Base-by-base conservation (phyloP, 106 monocot species). In the Agapanthus africanus region DNA sequence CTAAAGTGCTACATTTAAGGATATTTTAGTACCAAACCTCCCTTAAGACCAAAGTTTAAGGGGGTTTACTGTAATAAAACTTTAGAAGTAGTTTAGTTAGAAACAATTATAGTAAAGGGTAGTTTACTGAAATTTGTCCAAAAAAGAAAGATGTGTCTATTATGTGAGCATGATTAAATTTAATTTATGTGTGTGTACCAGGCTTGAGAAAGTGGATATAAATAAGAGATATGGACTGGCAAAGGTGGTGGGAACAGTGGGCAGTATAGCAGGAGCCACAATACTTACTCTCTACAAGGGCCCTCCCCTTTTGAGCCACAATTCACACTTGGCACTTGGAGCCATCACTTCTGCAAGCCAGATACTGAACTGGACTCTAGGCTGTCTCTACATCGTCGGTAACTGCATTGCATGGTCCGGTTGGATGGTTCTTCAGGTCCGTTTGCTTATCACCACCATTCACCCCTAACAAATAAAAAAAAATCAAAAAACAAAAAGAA, bases 401-500 rank as follows among this genome's bases (percentile, higher is more conserved):
- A 83, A 87, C 37, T 87, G 89, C 66, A 26, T 87, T 73, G 80
- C 87, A 38, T 94, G 93, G 93, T 82, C 93, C 51, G 87, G 54
- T n/a, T 94, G 93, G 93, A 90, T 94, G 79, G 87, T 90, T 7
- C 78, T 90, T 28, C 90, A 94, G 87, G 89, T 90, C 9, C 60
- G 59, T 5, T 44, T 15, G 5, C 6, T 23, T n/a, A n/a, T n/a
- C n/a, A n/a, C n/a, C n/a, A n/a, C n/a, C n/a, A n/a, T n/a, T n/a
- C n/a, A n/a, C n/a, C n/a, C n/a, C n/a, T n/a, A n/a, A n/a, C n/a
- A n/a, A n/a, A n/a, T n/a, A n/a, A n/a, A n/a, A n/a, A n/a, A n/a
- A n/a, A n/a, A n/a, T n/a, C n/a, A n/a, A n/a, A n/a, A n/a, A n/a
- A n/a, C n/a, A n/a, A n/a, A n/a, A n/a, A n/a, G n/a, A n/a, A n/a